Percentiles rank a stretch among this genome's conserved stretches.
phyloP scores from a whole-genome alignment of 2,329 filamentous ascomycete species.

The Cladophialophora chaetospira region DNA sequence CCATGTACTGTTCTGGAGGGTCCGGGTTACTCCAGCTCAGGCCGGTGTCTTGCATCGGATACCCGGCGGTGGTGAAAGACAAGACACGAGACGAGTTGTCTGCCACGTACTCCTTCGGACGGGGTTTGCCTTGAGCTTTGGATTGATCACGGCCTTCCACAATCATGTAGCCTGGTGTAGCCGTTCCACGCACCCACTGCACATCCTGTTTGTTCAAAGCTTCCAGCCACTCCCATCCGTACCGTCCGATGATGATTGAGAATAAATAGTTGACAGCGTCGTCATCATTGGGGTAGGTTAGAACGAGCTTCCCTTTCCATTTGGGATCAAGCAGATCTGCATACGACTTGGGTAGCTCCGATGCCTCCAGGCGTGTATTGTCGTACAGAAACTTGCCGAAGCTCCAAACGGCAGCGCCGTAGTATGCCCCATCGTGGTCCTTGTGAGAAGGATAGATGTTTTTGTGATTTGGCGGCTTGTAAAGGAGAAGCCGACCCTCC shows the following conservation, averaged over 20 bases:
- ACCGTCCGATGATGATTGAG: conserved; percentile 50
- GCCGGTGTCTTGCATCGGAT: neutral
- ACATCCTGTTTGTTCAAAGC: conserved; percentile 52
- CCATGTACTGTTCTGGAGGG: conserved; percentile 43
- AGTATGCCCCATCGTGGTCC: conserved; percentile 48
- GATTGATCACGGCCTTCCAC: neutral
- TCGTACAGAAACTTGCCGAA: conserved; percentile 45
- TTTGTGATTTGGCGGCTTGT: conserved; percentile 52
- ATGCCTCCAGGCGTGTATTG: conserved; percentile 41
- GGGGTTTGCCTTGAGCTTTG: conserved; percentile 39
- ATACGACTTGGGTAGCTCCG: conserved; percentile 43
- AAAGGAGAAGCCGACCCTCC: conserved; percentile 45
- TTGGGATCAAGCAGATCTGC: conserved; percentile 51
- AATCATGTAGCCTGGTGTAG: neutral
- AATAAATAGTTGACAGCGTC: conserved; percentile 54
- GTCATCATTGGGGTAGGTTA: conserved; percentile 62
- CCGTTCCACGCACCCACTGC: conserved; percentile 55
- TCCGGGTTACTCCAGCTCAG: neutral
- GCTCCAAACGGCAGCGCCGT: conserved; percentile 43
- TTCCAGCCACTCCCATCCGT: conserved; percentile 53
- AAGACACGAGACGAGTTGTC: neutral
- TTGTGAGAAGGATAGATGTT: conserved; percentile 45
- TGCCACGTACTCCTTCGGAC: conserved; percentile 41
- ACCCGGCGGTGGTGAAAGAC: neutral
- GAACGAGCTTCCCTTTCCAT: conserved; percentile 56